Percentiles rank a stretch among this genome's conserved stretches.
These are phyloP conservation scores for Zygosaccharomyces gambellarensis DNA, from an alignment of 805 yeast species.

Conservation along the genomic window DNA sequence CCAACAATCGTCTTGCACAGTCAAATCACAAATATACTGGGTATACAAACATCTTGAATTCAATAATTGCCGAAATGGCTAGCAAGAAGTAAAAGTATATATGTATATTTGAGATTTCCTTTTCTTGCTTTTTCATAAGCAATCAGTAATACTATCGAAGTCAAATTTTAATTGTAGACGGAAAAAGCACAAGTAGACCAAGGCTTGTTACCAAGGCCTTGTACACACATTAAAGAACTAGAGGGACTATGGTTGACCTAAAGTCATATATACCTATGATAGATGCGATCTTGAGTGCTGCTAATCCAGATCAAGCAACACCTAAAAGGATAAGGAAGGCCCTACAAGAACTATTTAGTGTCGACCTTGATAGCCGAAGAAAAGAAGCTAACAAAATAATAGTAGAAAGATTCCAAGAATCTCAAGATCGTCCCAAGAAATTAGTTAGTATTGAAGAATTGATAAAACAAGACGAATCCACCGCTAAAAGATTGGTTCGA, in stretches of 20 bases:
- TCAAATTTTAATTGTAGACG: background rate
- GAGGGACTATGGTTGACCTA: slow-evolving; percentile 13
- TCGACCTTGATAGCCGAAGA: slow-evolving; percentile 48
- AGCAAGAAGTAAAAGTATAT: background rate
- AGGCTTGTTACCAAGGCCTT: background rate
- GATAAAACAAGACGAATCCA: slow-evolving; percentile 45
- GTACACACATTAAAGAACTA: background rate
- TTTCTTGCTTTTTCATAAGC: background rate
- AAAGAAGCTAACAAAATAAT: slow-evolving; percentile 57
- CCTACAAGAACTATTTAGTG: slow-evolving; percentile 60
- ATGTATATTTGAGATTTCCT: background rate
- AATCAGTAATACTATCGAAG: background rate
- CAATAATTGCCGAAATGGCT: background rate
- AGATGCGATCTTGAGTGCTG: slow-evolving; percentile 68
- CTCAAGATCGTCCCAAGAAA: slow-evolving; percentile 33
- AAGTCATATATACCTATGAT: slow-evolving; percentile 54
- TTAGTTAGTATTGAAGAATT: slow-evolving; percentile 35
- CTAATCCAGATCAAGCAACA: slow-evolving; percentile 64
- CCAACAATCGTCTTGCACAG: background rate
- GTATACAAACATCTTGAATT: no score
- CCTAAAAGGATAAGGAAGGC: slow-evolving; percentile 69
- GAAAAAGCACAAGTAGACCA: background rate
- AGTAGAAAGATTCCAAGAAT: slow-evolving; percentile 51
- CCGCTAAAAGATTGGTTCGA: slow-evolving; percentile 47
- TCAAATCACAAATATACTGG: no score